Base-by-base conservation (phyloP, 768 basidiomycete species). In the Galerina marginata region DNA sequence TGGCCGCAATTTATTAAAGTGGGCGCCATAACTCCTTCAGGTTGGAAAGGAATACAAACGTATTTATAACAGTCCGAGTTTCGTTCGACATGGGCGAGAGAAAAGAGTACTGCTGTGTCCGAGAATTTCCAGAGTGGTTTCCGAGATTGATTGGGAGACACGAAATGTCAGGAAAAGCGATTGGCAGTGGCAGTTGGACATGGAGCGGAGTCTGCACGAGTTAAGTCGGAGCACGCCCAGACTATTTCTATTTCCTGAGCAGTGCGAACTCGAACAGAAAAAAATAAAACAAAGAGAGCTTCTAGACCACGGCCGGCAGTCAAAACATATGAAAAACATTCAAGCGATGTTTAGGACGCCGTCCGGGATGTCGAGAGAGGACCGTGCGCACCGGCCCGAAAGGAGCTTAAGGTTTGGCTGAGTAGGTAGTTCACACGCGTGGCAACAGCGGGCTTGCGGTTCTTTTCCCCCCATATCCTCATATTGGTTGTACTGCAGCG, bases 311-410 rank as follows among this genome's bases (percentile, higher is more conserved):
- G 39, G n/a, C n/a, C 20, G 16, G 29, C 29, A 33, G 7, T 1
- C 29, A 7, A 33, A 33, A 33, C 4, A 5, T 5, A 33, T 33
- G 29, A 33, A 1, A 2, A 33, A 33, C 29, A 33, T 33, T 33
- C 5, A 33, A 33, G 29, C 29, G 29, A 33, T 33, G 29, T 33
- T 33, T 33, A 2, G 7, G 0, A 33, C 7, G 29, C 29, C 29
- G 29, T 33, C 29, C 7, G 29, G 20, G 29, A 33, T 33, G 29
- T 33, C 29, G 29, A 33, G 12, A 23, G 58, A 43, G 57, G 65
- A 60, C 63, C 65, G 66, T 68, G 68, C 66, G 67, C 67, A 65
- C 60, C 46, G 59, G 58, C 64, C 68, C 63, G 61, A 64, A 45
- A 54, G 56, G 62, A 62, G 61, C 44, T 58, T 46, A 54, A 49